Percentiles rank a stretch among this genome's conserved stretches.
phyloP scores from a whole-genome alignment of 441 rosid genomes.

The Aleurites moluccanus region DNA sequence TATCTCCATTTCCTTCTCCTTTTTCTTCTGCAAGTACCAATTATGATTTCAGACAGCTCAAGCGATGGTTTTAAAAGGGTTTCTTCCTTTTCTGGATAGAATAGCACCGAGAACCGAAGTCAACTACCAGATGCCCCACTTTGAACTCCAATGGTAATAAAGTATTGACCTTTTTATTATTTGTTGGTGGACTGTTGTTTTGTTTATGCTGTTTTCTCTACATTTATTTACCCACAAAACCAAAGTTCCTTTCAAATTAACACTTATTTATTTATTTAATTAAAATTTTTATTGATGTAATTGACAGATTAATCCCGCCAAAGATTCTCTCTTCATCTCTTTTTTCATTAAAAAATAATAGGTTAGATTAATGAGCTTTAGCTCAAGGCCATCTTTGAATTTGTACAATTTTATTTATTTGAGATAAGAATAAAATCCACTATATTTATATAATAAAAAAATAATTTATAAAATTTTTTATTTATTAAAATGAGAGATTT shows the following conservation, averaged over 20 bases:
- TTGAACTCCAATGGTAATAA: not conserved
- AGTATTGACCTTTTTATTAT: not conserved
- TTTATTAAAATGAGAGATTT: no score
- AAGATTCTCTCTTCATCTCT: no score
- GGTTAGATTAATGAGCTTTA: no score
- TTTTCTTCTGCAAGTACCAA: not conserved
- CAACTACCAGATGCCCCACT: not conserved
- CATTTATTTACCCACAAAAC: not conserved
- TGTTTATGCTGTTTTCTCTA: not conserved
- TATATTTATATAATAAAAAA: no score
- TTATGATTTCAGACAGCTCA: not conserved
- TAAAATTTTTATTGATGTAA: no score
- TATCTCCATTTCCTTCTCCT: constrained; percentile 39
- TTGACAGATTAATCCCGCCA: no score
- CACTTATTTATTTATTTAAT: no score
- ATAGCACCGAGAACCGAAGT: not conserved
- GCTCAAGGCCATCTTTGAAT: no score
- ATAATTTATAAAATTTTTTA: no score
- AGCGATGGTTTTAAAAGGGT: not conserved
- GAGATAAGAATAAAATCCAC: no score
- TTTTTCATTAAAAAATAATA: no score
- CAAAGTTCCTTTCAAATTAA: not conserved
- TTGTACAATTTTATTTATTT: no score
- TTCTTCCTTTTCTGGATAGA: not conserved
- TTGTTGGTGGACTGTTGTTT: not conserved